Evolutionary conservation across 2,329 filamentous ascomycete species (phyloP), one percentile per base, ranked within the genome.

Genomic region (Aspergillus uvarum): DNA sequence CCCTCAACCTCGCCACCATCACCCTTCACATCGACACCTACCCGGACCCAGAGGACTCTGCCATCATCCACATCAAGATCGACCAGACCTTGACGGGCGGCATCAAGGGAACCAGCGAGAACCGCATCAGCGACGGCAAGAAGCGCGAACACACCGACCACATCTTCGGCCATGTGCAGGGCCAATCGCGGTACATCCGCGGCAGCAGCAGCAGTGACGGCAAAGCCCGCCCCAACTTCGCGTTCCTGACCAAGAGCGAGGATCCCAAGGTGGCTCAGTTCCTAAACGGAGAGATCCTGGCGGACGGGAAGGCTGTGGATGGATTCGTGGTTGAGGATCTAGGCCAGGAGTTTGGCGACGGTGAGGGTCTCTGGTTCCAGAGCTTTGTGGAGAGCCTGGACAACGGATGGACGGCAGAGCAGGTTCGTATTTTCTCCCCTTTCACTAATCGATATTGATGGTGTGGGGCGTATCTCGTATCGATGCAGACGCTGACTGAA

Each of bases 91-190:
- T 85, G 42, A 90, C 89, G 8, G 91, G 87, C 61, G 89, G 87
- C 58, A 80, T 96, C 64, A 85, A 85, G 70, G 87, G 86, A 68
- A 92, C 83, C 19, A 77, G 77, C 19, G 88, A 90, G 72, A 70
- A 76, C 7, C 83, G 88, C 51, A 76, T 71, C 1, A 74, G 89
- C 2, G 82, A 89, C 71, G 87, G 82, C 78, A 73, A 76, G 24
- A 82, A 77, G 57, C 87, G 89, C 67, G 83, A 85, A 63, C 90
- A 93, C 80, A 79, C 79, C 24, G 92, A 96, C 80, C 88, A 87
- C 81, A 84, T 96, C 66, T 96, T 96, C 74, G 92, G 92, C 60
- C 79, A 77, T 58, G 83, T 95, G 63, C 79, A 80, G 54, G 90
- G 89, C 59, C 82, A 81, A 61, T 85, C 82, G 48, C 76, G 80